A percentile compares a stretch with the other conserved stretches of the same genome.
Conservation (phyloP, 345 rosid species). For the Hevea brasiliensis region DNA sequence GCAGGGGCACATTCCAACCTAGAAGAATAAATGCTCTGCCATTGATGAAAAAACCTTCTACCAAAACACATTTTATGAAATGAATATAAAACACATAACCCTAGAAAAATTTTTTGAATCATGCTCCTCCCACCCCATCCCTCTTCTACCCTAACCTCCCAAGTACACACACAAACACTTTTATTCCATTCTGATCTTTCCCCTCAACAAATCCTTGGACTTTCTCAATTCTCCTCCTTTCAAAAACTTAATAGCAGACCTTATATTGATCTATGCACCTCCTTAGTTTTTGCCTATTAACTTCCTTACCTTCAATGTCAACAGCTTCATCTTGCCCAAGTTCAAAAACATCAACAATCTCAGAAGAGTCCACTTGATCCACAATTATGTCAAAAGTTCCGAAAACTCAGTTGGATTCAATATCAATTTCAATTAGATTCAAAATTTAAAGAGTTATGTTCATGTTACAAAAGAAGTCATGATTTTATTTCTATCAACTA, state of each 20-base stretch:
- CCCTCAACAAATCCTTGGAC: neutral
- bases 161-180: too few species aligned
- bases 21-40: neutral
- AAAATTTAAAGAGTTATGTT: neutral
- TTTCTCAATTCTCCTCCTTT: too few species aligned
- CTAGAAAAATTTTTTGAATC: neutral
- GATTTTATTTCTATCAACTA: too few species aligned
- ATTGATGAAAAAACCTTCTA: neutral
- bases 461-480: neutral
- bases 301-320: slow-evolving; percentile 79
- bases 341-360: slow-evolving; percentile 84
- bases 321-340: slow-evolving; percentile 88
- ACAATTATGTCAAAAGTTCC: slow-evolving; percentile 80
- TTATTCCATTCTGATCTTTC: neutral
- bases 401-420: slow-evolving; percentile 10
- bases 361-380: slow-evolving; percentile 76
- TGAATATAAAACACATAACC: neutral
- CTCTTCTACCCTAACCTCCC: neutral
- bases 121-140: neutral
- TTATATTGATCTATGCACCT: slow-evolving; percentile 73
- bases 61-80: neutral
- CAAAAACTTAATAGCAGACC: slow-evolving; percentile 33
- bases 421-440: neutral
- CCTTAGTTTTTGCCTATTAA: slow-evolving; percentile 72
- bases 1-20: neutral